Evolutionary conservation across 2,329 filamentous ascomycete genomes (phyloP).

Genomic region (Aureobasidium sp.): DNA sequence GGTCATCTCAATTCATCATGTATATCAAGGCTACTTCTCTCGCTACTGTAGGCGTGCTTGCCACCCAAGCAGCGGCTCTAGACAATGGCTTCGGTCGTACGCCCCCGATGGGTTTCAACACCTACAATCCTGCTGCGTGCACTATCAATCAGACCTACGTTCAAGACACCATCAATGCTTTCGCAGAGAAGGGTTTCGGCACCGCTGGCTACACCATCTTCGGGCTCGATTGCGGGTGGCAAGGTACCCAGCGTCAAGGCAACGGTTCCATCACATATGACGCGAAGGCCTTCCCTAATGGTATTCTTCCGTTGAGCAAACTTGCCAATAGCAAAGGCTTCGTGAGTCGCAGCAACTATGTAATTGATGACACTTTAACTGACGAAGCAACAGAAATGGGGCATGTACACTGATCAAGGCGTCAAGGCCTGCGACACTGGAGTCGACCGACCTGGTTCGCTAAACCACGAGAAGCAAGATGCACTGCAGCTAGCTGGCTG

Average conservation of each 20-base stretch:
- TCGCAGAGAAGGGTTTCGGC: constrained; percentile 13
- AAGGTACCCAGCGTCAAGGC: constrained; percentile 26
- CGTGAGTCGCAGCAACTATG: not conserved
- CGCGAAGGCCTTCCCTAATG: constrained; percentile 41
- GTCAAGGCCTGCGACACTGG: constrained; percentile 20
- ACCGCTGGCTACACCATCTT: constrained; percentile 47
- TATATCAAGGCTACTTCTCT: constrained; percentile 2
- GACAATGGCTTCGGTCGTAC: constrained; percentile 23
- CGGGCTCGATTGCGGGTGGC: constrained; percentile 54
- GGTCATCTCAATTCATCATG: not conserved
- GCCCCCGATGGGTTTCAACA: constrained; percentile 22
- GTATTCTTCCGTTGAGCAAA: constrained; percentile 41
- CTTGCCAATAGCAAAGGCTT: constrained; percentile 34
- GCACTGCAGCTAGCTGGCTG: constrained; percentile 21
- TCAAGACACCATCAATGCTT: constrained; percentile 16
- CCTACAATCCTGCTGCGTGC: constrained; percentile 20
- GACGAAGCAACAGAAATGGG: constrained; percentile 35
- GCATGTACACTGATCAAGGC: constrained; percentile 41
- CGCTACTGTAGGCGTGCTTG: not conserved
- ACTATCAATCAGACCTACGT: constrained; percentile 18
- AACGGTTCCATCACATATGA: constrained; percentile 45
- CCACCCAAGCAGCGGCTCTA: constrained; percentile 10
- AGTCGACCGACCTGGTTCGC: constrained; percentile 14
- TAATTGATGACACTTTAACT: not conserved
- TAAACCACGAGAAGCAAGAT: constrained; percentile 20